Evolutionary conservation across 257 asterid genomes (phyloP).

Genomic region (Rehmannia glutinosa): DNA sequence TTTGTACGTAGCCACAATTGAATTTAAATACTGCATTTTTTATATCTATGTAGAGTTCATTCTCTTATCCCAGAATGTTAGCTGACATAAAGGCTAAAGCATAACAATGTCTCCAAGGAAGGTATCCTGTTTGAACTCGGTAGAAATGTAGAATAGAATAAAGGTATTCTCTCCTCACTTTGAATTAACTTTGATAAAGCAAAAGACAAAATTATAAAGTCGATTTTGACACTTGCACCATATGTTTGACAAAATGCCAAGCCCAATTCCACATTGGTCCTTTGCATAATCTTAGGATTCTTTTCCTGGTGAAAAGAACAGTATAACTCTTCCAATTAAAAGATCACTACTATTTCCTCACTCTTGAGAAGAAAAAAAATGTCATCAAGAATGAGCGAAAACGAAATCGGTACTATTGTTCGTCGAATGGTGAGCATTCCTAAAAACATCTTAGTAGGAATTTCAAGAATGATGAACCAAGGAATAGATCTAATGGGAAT

Average conservation of each 20-base stretch:
- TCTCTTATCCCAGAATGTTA: no score
- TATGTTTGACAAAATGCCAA: slow-evolving; percentile 27
- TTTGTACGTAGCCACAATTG: no score
- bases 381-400: slow-evolving; percentile 36
- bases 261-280: slow-evolving; percentile 22
- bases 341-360: background rate
- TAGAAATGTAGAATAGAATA: slow-evolving; percentile 6
- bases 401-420: slow-evolving; percentile 33
- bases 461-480: slow-evolving; percentile 64
- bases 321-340: background rate
- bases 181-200: slow-evolving; percentile 25
- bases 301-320: slow-evolving; percentile 2
- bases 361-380: slow-evolving; percentile 19
- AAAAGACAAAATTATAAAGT: slow-evolving; percentile 20
- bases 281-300: slow-evolving; percentile 31
- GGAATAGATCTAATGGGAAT: slow-evolving; percentile 44
- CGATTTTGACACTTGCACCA: slow-evolving; percentile 20
- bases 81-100: no score
- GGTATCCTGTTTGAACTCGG: slow-evolving; percentile 8
- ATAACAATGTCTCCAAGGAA: slow-evolving; percentile 16
- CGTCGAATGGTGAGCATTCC: slow-evolving; percentile 67
- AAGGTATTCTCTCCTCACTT: slow-evolving; percentile 16
- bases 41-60: no score
- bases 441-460: slow-evolving; percentile 48
- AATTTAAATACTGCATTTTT: no score